Evolutionary conservation across 768 basidiomycete species (phyloP).

Genomic region (Lentinula lateritia): DNA sequence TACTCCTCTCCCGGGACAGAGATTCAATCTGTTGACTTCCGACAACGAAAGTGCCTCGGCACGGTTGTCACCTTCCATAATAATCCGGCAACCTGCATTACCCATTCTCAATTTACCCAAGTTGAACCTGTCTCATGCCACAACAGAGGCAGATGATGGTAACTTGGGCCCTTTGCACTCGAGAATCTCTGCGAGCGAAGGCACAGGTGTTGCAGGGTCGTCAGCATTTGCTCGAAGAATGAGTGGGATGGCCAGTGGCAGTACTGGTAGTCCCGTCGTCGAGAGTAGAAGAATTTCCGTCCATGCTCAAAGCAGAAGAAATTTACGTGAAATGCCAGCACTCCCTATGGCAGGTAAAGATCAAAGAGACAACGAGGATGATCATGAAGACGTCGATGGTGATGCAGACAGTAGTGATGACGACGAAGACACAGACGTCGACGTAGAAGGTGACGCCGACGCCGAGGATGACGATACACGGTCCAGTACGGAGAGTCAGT

Average conservation of each 20-base stretch:
- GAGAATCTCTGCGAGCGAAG: not conserved
- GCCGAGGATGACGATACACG: conserved; percentile 15
- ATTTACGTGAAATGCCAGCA: conserved; percentile 52
- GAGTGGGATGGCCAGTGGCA: not conserved
- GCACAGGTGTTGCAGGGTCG: not conserved
- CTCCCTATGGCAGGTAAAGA: conserved; percentile 33
- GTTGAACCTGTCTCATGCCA: conserved; percentile 14
- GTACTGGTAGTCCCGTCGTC: conserved; percentile 11
- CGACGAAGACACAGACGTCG: conserved; percentile 25
- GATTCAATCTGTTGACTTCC: not conserved
- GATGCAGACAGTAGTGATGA: conserved; percentile 28
- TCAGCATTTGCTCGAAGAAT: not conserved
- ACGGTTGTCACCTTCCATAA: conserved; percentile 36
- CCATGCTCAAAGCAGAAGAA: conserved; percentile 18
- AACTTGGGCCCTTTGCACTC: not conserved
- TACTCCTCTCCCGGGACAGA: not conserved
- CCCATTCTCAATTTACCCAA: conserved; percentile 48
- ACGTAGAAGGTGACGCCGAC: conserved; percentile 20
- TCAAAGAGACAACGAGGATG: conserved; percentile 19
- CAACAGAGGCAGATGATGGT: not conserved
- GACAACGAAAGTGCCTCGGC: not conserved
- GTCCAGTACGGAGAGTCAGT: not conserved
- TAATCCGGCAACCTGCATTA: conserved; percentile 36
- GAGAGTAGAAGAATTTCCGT: conserved; percentile 1
- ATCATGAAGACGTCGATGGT: conserved; percentile 27